Conservation (phyloP, 805 yeast genomes). For the Ogataea thermomethanolica region DNA sequence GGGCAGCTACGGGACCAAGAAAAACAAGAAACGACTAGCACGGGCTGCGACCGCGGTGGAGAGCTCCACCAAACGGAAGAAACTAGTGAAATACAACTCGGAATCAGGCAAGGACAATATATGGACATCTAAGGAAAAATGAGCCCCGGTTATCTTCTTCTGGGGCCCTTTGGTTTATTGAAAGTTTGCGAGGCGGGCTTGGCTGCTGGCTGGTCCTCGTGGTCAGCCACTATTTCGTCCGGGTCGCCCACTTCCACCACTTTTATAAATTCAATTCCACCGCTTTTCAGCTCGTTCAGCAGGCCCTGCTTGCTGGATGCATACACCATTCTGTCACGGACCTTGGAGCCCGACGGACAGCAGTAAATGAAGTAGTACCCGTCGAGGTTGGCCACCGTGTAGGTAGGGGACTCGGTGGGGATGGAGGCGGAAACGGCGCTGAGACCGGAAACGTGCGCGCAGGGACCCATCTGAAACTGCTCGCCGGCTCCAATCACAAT, state of each 20-base stretch:
- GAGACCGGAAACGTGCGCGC: conserved; percentile 3
- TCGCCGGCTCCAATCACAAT: conserved; percentile 13
- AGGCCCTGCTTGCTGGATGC: conserved; percentile 76
- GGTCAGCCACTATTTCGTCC: conserved; percentile 56
- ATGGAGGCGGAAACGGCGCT: conserved; percentile 34
- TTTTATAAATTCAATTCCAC: conserved; percentile 40
- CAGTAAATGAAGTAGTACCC: conserved; percentile 65
- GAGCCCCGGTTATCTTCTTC: conserved; percentile 38
- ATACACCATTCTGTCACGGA: conserved; percentile 87
- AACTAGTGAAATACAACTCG: conserved; percentile 13
- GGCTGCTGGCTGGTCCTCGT: conserved; percentile 24
- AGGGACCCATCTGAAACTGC: conserved; percentile 14
- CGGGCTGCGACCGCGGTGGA: conserved; percentile 20
- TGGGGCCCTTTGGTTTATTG: conserved; percentile 69
- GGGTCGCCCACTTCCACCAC: conserved; percentile 71
- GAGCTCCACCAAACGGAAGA: conserved; percentile 11
- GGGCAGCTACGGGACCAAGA: conserved; percentile 19
- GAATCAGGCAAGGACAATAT: conserved; percentile 12
- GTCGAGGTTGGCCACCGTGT: conserved; percentile 47
- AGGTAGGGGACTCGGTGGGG: conserved; percentile 49
- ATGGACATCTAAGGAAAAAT: conserved; percentile 5
- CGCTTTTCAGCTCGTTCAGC: conserved; percentile 44
- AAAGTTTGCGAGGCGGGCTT: conserved; percentile 31
- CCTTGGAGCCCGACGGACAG: conserved; percentile 88
- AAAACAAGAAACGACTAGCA: conserved; percentile 16